These are phyloP conservation scores for Westerdykella aurantiaca DNA, from an alignment of 2,329 filamentous ascomycete species.

Conservation along the genomic window DNA sequence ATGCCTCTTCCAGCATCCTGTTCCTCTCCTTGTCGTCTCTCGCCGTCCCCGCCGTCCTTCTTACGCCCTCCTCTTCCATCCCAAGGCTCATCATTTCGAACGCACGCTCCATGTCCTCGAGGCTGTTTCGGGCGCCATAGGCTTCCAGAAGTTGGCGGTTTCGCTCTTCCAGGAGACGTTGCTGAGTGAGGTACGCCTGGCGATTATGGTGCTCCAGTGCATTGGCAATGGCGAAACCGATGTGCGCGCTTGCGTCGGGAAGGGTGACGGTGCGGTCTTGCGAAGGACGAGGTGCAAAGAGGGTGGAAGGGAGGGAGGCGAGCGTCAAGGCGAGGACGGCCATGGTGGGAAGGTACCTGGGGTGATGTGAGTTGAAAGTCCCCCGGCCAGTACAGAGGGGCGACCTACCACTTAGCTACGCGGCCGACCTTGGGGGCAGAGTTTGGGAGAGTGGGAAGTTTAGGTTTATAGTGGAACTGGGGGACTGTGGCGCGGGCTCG, in stretches of 20 bases:
- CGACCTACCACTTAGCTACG: slow-evolving; percentile 27
- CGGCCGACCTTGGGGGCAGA: slow-evolving; percentile 28
- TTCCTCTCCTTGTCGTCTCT: slow-evolving; percentile 33
- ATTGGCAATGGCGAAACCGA: slow-evolving; percentile 29
- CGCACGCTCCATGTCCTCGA: slow-evolving; percentile 31
- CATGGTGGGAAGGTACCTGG: slow-evolving; percentile 33
- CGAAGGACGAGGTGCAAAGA: slow-evolving; percentile 7
- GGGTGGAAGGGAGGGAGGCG: slow-evolving; percentile 20
- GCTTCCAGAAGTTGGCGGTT: slow-evolving; percentile 28
- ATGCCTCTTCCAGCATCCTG: slow-evolving; percentile 42
- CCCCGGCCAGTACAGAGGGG: not conserved
- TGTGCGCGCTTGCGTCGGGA: slow-evolving; percentile 21
- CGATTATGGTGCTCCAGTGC: slow-evolving; percentile 27
- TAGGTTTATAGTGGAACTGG: slow-evolving; percentile 11
- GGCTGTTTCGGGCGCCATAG: slow-evolving; percentile 26
- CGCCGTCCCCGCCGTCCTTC: slow-evolving; percentile 13
- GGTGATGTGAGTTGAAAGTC: slow-evolving; percentile 5
- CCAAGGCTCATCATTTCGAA: slow-evolving; percentile 8
- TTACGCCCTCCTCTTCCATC: slow-evolving; percentile 3
- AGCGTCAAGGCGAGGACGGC: slow-evolving; percentile 28
- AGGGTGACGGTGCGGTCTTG: slow-evolving; percentile 22
- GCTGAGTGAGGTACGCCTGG: slow-evolving; percentile 21
- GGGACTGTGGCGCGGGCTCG: slow-evolving; percentile 20
- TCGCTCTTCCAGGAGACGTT: slow-evolving; percentile 15
- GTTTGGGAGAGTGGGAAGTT: slow-evolving; percentile 18